Percentiles rank a stretch among this genome's conserved stretches.
Evolutionary conservation across 1,139 yeast species (phyloP).

Genomic region (Debaryomycetaceae sp.): DNA sequence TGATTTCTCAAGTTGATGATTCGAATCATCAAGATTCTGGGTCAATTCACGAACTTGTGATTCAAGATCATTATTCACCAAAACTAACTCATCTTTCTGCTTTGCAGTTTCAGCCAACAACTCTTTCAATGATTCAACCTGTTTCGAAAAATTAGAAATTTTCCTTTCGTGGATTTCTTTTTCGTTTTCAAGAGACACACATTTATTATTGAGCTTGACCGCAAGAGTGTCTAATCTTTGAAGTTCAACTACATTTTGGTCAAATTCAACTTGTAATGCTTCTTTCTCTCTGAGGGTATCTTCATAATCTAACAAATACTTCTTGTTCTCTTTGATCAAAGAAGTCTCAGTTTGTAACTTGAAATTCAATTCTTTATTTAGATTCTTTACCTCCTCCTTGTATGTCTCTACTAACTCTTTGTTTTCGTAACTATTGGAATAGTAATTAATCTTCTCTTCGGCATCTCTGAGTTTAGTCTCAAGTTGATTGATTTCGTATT

Average conservation of each 20-base stretch:
- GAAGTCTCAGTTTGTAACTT: slow-evolving; percentile 63
- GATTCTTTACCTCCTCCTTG: slow-evolving; percentile 54
- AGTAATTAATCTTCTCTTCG: slow-evolving; percentile 54
- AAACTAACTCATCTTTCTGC: slow-evolving; percentile 50
- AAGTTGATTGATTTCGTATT: slow-evolving; percentile 52
- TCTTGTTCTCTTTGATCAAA: slow-evolving; percentile 61
- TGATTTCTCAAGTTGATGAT: slow-evolving; percentile 29
- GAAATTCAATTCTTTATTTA: slow-evolving; percentile 56
- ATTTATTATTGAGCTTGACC: slow-evolving; percentile 41
- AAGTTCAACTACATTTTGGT: slow-evolving; percentile 35
- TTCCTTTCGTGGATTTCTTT: slow-evolving; percentile 42
- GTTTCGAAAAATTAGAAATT: slow-evolving; percentile 47
- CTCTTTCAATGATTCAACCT: slow-evolving; percentile 49
- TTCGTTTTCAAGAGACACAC: slow-evolving; percentile 46
- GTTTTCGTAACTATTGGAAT: slow-evolving; percentile 47
- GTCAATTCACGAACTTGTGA: slow-evolving; percentile 41
- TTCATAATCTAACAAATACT: slow-evolving; percentile 60
- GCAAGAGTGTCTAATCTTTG: background rate
- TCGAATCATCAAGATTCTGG: slow-evolving; percentile 43
- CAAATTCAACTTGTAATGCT: slow-evolving; percentile 48
- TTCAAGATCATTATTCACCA: slow-evolving; percentile 47
- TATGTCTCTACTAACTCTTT: slow-evolving; percentile 41
- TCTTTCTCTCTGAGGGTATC: slow-evolving; percentile 45
- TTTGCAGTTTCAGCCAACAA: slow-evolving; percentile 47
- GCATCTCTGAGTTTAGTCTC: slow-evolving; percentile 40